Evolutionary conservation across 2,329 filamentous ascomycete genomes (phyloP), one percentile per base, ranked within the genome.

Genomic region (Colletotrichum liriopes): DNA sequence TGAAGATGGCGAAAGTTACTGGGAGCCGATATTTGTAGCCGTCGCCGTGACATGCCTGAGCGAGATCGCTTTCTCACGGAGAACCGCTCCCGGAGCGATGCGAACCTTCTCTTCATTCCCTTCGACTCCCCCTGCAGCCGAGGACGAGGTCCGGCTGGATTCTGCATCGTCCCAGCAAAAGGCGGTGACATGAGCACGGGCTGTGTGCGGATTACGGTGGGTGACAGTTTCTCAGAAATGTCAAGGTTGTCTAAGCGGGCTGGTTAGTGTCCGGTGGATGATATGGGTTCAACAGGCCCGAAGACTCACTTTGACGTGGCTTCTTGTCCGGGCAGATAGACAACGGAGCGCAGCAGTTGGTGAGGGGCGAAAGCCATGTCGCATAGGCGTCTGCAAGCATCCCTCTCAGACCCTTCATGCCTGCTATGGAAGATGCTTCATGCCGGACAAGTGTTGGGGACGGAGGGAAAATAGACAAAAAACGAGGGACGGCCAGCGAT

Each of bases 1-100:
- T 87, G 81, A 60, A 92, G 75, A 81, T 92, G 90, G 58, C 86
- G 87, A 76, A 92, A 92, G 78, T 92, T 84, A 59, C 86, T 86
- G 4, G 90, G 90, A 26, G 84, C 84, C 52, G 89, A 91, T 76
- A 92, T 92, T 72, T 84, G 83, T 78, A 87, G 86, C 79, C 87
- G 84, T 80, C 86, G 88, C 77, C 86, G 81, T 8, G 69, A 81
- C 64, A 83, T 81, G 71, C 84, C 82, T 71, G 86, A 83, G 75
- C 84, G 81, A 76, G 86, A 81, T 65, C 83, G 82, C 77, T 82
- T 86, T 79, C 83, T 87, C 76, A 82, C 80, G 63, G 86, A 85
- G 77, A 85, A 84, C 75, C 80, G 82, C 73, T 72, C 54, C 56
- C 81, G 81, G 77, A 78, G 81, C 76, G 84, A 82, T 74, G 82